Base-by-base conservation (phyloP, 1,139 yeast genomes). In the Protomyces pachydermus region DNA sequence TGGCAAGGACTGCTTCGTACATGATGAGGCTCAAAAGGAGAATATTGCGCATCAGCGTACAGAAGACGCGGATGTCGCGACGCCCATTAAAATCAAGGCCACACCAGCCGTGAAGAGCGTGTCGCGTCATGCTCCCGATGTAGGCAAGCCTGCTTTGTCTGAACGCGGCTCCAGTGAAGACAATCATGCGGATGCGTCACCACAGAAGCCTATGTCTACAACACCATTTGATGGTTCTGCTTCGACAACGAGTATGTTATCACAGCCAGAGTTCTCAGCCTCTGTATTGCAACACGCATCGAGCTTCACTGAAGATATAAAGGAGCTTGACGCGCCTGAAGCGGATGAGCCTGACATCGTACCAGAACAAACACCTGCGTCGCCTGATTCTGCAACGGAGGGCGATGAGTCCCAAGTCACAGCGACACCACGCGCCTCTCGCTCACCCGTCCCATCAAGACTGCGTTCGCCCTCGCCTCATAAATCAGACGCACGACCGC, bases 231-330 rank as follows among this genome's bases (percentile, higher is more conserved):
- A 57, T 16, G 56, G 62, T 3, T 23, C 52, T 8, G 53, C 56
- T 16, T 58, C 62, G 10, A 14, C 51, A 8, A 56, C 56, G 28
- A 58, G 62, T 32, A 32, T 58, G 10, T 20, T 58, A 2, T 58
- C 62, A 4, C 56, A 58, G 45, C 62, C 62, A 12, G 62, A 58
- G 23, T 58, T 58, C 28, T 52, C 62, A 10, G 62, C 62, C 6
- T 58, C 62, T 3, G 62, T 58, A 8, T 16, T 28, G 25, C 56
- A 45, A 10, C 52, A 14, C 20, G 62, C 52, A 8, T 14, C 38
- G 3, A 34, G 54, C 18, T 10, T 18, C 4, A 42, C 54, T 3
- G 54, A 50, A 6, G 32, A 20, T 12, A 6, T 6, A 46, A 14
- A 46, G 14, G 51, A 46, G 51, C 14, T 46, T 14, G 28, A 18